Evolutionary conservation across 129 eudicot species (phyloP).

Genomic region (Silybum marianum): DNA sequence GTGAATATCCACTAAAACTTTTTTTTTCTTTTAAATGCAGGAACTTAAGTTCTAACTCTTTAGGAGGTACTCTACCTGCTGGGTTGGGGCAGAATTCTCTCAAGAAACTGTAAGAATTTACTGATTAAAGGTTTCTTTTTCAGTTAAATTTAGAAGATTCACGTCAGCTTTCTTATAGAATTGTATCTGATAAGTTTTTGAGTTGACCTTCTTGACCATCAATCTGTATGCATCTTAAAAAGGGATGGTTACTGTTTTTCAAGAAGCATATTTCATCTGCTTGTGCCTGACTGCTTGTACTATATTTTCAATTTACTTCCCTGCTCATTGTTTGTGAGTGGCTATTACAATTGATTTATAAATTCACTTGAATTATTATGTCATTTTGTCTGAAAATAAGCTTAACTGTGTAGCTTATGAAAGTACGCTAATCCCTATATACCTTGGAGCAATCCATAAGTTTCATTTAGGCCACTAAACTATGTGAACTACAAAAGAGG

Average conservation of each 20-base stretch:
- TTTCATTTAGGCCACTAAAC: not conserved
- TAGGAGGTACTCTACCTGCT: slow-evolving; percentile 73
- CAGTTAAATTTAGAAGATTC: slow-evolving; percentile 3
- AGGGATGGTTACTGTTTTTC: not conserved
- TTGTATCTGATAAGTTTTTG: not conserved
- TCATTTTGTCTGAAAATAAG: too few species aligned
- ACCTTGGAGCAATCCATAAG: too few species aligned
- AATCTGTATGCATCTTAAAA: not conserved
- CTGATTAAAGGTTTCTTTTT: not conserved
- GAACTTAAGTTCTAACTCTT: slow-evolving; percentile 85
- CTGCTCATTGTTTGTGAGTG: too few species aligned
- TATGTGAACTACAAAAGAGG: not conserved
- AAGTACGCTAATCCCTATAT: too few species aligned
- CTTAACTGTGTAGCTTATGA: too few species aligned
- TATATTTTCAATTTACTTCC: too few species aligned
- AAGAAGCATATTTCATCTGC: not conserved
- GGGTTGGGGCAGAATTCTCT: slow-evolving; percentile 87
- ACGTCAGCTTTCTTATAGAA: slow-evolving; percentile 13
- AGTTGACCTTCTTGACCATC: not conserved
- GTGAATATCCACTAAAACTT: not conserved
- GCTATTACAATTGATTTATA: too few species aligned
- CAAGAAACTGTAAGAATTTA: slow-evolving; percentile 65
- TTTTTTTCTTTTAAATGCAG: slow-evolving; percentile 45
- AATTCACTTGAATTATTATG: too few species aligned
- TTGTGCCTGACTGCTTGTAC: too few species aligned